phyloP scores from a whole-genome alignment of 78 protist genomes.

The Dictyostelium purpureum region DNA sequence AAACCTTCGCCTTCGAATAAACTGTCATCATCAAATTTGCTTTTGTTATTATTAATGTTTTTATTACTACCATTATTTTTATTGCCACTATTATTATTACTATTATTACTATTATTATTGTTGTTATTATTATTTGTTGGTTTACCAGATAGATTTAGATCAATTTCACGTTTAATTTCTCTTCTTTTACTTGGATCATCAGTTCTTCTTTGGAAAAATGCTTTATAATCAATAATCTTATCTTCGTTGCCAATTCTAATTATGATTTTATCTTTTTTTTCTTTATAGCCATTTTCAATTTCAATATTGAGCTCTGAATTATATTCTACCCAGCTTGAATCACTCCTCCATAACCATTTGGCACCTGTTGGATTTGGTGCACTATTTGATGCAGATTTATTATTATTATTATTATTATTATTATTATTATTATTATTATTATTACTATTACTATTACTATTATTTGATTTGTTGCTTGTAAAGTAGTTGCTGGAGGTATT shows the following conservation, averaged over 20 bases:
- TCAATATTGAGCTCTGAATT: neutral
- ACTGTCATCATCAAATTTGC: neutral
- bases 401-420: neutral
- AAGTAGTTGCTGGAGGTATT: neutral
- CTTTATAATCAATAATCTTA: slow-evolving; percentile 15
- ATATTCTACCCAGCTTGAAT: slow-evolving; percentile 25
- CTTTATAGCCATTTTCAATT: slow-evolving; percentile 18
- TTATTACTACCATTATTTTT: neutral
- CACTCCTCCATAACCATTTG: slow-evolving; percentile 49
- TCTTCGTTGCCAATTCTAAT: neutral
- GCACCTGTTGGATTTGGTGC: no score
- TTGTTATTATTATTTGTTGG: neutral
- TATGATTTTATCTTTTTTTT: neutral
- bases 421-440: neutral
- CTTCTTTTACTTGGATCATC: slow-evolving; percentile 42
- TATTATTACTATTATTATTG: neutral
- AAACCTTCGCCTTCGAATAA: slow-evolving; percentile 6
- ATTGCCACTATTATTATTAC: neutral
- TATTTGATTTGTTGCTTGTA: neutral
- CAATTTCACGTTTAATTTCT: slow-evolving; percentile 12
- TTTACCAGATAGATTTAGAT: neutral
- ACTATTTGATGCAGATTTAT: neutral
- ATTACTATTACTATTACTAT: neutral
- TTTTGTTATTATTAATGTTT: neutral
- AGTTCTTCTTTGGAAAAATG: slow-evolving; percentile 55